Conservation (phyloP, 148 eudicot species). For the Rhododendron simsii region DNA sequence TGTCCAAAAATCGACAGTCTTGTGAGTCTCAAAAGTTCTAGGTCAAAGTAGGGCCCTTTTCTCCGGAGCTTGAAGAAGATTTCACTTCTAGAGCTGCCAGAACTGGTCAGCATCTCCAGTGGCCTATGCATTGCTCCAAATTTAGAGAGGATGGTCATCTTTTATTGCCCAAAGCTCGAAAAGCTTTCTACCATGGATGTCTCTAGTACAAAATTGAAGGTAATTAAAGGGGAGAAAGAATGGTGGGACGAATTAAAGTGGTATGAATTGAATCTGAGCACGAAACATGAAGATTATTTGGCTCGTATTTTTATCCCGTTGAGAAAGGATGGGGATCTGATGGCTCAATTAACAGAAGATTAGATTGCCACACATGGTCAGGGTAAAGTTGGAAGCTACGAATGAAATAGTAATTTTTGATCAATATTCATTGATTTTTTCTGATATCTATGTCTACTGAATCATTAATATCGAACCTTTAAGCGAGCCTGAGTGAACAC, state of each 20-base stretch:
- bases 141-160: constrained; percentile 3
- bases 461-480: not conserved
- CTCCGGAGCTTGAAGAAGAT: not conserved
- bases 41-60: no score
- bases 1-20: no score
- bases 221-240: constrained; percentile 15
- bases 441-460: not conserved
- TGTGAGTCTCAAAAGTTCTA: no score
- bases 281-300: not conserved
- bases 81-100: constrained; percentile 5
- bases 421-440: not conserved
- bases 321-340: constrained; percentile 3
- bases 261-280: not conserved
- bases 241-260: constrained; percentile 19
- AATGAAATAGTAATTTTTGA: not conserved
- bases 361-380: not conserved
- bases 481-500: no score
- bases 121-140: constrained; percentile 9
- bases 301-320: not conserved
- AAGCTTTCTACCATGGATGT: constrained; percentile 8
- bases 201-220: not conserved
- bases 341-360: constrained; percentile 1
- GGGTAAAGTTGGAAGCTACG: not conserved
- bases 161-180: constrained; percentile 19
- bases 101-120: constrained; percentile 8